A percentile compares a stretch with the other conserved stretches of the same genome.
Evolutionary conservation across 257 asterid genomes (phyloP).

Genomic region (Salvia miltiorrhiza): DNA sequence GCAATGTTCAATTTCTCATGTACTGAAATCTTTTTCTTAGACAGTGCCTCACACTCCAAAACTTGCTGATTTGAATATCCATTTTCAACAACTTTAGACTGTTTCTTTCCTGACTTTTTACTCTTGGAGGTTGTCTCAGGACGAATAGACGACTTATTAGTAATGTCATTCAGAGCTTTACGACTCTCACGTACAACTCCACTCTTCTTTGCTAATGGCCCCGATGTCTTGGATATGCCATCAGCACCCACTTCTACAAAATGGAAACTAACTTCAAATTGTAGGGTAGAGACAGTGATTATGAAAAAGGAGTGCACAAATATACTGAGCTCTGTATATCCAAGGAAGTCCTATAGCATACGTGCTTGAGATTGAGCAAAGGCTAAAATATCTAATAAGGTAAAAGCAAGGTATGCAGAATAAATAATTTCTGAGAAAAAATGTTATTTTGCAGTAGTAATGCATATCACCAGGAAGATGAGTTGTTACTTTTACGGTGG

Average conservation of each 20-base stretch:
- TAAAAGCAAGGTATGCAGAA: not conserved
- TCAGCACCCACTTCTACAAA: conserved; percentile 36
- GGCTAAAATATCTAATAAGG: not conserved
- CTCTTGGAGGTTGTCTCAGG: conserved; percentile 40
- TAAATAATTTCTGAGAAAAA: not conserved
- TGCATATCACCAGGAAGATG: conserved; percentile 2
- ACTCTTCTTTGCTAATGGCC: conserved; percentile 37
- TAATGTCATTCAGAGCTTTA: conserved; percentile 65
- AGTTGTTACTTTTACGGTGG: conserved; percentile 41
- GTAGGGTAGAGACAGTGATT: not conserved
- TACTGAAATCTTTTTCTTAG: conserved; percentile 17
- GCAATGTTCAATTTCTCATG: conserved; percentile 37
- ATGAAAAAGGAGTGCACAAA: not conserved
- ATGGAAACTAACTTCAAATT: conserved; percentile 1
- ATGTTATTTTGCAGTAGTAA: not conserved
- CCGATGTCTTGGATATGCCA: conserved; percentile 45
- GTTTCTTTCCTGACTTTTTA: conserved; percentile 32
- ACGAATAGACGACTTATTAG: conserved; percentile 50
- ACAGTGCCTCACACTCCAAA: conserved; percentile 30
- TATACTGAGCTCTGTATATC: not conserved
- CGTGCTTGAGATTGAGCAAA: not conserved
- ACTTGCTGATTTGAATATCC: conserved; percentile 27
- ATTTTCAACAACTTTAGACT: conserved; percentile 33
- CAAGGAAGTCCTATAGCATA: not conserved
- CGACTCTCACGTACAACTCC: conserved; percentile 48